These are phyloP conservation scores for Chrysoporthe deuterocubensis DNA, from an alignment of 2,329 filamentous ascomycete genomes.

Conservation along the genomic window DNA sequence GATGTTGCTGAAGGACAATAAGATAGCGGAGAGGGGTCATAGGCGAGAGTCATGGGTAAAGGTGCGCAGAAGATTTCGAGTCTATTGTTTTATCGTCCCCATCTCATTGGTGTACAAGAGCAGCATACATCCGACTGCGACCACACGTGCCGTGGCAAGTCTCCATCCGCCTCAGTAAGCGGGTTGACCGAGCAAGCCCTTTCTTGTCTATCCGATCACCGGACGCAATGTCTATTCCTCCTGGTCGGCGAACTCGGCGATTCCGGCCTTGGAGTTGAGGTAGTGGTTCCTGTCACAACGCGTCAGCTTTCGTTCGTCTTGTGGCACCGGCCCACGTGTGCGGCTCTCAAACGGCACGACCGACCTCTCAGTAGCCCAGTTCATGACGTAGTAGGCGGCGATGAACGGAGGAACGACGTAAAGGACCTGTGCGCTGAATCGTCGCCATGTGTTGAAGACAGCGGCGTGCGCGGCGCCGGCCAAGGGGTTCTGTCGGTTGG, in stretches of 20 bases:
- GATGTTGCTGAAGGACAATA: too few species aligned
- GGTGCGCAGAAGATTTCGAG: neutral
- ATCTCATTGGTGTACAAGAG: neutral
- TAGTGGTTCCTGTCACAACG: conserved; percentile 70
- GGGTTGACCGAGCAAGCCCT: neutral
- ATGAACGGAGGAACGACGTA: conserved; percentile 84
- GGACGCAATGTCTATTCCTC: conserved; percentile 43
- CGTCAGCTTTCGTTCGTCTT: conserved; percentile 28
- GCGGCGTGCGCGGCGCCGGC: conserved; percentile 78
- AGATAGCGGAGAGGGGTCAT: too few species aligned
- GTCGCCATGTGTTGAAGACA: conserved; percentile 94
- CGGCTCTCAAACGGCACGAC: conserved; percentile 37
- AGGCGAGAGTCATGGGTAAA: neutral
- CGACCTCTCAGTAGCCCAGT: conserved; percentile 91
- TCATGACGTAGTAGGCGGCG: conserved; percentile 78
- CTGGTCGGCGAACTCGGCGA: conserved; percentile 53
- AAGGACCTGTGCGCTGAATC: conserved; percentile 83
- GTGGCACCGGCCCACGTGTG: neutral
- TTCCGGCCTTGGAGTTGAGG: conserved; percentile 78
- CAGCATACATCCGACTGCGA: neutral
- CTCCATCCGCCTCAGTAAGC: neutral
- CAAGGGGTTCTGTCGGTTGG: conserved; percentile 88
- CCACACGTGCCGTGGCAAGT: neutral
- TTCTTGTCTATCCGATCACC: neutral
- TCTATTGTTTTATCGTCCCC: neutral